phyloP scores from a whole-genome alignment of 139 green algal species.

The Chlamydomonas sp. region DNA sequence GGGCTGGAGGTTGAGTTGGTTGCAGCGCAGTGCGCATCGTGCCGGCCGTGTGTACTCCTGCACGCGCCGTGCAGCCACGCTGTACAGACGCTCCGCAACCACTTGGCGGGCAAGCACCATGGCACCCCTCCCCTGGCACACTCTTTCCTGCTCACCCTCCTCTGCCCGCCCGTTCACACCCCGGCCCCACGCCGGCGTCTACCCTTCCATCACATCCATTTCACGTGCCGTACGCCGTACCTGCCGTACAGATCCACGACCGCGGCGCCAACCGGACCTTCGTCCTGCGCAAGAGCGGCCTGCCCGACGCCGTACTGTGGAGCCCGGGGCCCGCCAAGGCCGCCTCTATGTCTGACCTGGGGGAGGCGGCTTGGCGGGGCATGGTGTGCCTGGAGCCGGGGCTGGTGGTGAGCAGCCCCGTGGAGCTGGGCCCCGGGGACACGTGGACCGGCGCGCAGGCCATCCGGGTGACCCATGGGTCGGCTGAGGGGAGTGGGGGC shows the following conservation, averaged over 20 bases:
- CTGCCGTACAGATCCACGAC: conserved; percentile 59
- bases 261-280: conserved; percentile 29
- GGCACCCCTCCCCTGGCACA: too few species aligned
- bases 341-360: conserved; percentile 77
- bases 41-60: not conserved
- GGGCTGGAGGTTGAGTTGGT: too few species aligned
- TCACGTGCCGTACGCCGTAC: too few species aligned
- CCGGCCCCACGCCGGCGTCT: too few species aligned
- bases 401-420: conserved; percentile 64
- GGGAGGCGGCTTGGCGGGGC: conserved; percentile 77
- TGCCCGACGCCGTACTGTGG: conserved; percentile 86
- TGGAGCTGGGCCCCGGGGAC: conserved; percentile 55
- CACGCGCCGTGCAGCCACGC: not conserved
- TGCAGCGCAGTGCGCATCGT: too few species aligned
- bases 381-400: conserved; percentile 85
- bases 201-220: too few species aligned
- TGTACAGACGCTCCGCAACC: too few species aligned
- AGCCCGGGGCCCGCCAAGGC: conserved; percentile 83
- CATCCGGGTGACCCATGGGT: conserved; percentile 19
- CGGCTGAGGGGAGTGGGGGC: not conserved
- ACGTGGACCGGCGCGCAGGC: conserved; percentile 66
- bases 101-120: too few species aligned
- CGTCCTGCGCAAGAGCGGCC: conserved; percentile 61
- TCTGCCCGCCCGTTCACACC: too few species aligned
- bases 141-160: not conserved